A percentile compares a stretch with the other conserved stretches of the same genome.
These are phyloP conservation scores for Xylaria sp. DNA, from an alignment of 2,329 filamentous ascomycete species.

Conservation along the genomic window DNA sequence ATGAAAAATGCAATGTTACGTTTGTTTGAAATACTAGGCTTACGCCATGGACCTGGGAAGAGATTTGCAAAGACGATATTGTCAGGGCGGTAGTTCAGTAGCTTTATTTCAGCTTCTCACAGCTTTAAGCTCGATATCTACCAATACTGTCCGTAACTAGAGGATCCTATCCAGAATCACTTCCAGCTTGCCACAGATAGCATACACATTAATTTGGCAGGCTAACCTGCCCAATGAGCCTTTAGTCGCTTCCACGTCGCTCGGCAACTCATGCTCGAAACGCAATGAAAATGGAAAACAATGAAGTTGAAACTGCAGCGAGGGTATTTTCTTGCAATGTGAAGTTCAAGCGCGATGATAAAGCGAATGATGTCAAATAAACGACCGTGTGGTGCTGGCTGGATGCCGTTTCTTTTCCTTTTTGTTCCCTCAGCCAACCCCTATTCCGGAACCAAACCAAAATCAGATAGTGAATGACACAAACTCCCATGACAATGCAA, in stretches of 20 bases:
- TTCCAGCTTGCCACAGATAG: slow-evolving; percentile 7
- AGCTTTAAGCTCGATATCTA: background rate
- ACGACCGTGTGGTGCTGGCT: slow-evolving; percentile 45
- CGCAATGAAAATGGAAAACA: slow-evolving; percentile 23
- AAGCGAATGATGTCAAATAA: slow-evolving; percentile 40
- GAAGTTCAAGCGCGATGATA: slow-evolving; percentile 28
- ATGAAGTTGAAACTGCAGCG: slow-evolving; percentile 43
- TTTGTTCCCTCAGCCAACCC: slow-evolving; percentile 39
- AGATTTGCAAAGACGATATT: too few relatives aligned
- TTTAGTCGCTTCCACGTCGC: slow-evolving; percentile 5
- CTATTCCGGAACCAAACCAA: slow-evolving; percentile 33
- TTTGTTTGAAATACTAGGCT: too few relatives aligned
- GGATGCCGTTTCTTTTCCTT: slow-evolving; percentile 35
- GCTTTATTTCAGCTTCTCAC: slow-evolving; percentile 3
- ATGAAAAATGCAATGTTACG: too few relatives aligned
- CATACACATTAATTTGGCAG: slow-evolving; percentile 27
- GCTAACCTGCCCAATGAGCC: background rate
- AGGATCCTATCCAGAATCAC: background rate
- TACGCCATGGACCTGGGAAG: background rate
- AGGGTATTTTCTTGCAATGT: slow-evolving; percentile 48
- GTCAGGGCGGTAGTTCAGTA: background rate
- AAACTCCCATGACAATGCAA: slow-evolving; percentile 48
- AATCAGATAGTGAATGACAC: slow-evolving; percentile 31
- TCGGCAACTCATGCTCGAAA: slow-evolving; percentile 18
- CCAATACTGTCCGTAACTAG: background rate